Evolutionary conservation across 345 rosid genomes (phyloP), one percentile per base, ranked within the genome.

Genomic region (Lumnitzera littorea): DNA sequence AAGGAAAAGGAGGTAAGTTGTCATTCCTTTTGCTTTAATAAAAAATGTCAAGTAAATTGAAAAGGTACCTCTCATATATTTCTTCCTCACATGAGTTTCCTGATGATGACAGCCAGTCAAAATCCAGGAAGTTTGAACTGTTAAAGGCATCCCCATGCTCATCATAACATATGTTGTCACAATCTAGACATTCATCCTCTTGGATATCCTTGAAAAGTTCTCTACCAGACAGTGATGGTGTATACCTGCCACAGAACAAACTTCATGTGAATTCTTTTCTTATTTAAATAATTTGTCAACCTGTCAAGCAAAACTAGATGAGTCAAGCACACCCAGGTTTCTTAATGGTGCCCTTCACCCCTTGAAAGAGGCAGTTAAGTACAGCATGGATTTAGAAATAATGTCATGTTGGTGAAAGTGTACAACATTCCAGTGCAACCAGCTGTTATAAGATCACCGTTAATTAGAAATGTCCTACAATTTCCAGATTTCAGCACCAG

Each of bases 41-140:
- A 24, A 48, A 20, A 50, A 29, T 48, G 15, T 24, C 16, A 61
- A 61, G 41, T 11, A 16, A 15, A 41, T 61, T 31, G 11, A 41
- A 29, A 29, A 15, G 25, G 5, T 79, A 94, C 99, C 99, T 88
- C 64, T 81, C 91, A 63, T 62, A 80, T 46, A 67, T 70, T 62
- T 94, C 97, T 57, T 85, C 96, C 48, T 87, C 98, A 20, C 84
- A 92, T 16, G 99, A 94, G 80, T 87, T 85, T 63, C 90, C 99
- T 6, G 99, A 86, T 60, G 99, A 90, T 67, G 97, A 94, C 62
- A 82, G 82, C 92, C 95, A 82, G 41, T 88, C 99, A 67, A 86
- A 55, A 58, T 90, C 99, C 62, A 83, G 69, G 64, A 94, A 90
- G 70, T 79, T 77, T 55, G 95, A 74, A 69, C 87, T 86, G 72